Evolutionary conservation across 169 alveolate species (phyloP).

Genomic region (Babesia bovis): DNA sequence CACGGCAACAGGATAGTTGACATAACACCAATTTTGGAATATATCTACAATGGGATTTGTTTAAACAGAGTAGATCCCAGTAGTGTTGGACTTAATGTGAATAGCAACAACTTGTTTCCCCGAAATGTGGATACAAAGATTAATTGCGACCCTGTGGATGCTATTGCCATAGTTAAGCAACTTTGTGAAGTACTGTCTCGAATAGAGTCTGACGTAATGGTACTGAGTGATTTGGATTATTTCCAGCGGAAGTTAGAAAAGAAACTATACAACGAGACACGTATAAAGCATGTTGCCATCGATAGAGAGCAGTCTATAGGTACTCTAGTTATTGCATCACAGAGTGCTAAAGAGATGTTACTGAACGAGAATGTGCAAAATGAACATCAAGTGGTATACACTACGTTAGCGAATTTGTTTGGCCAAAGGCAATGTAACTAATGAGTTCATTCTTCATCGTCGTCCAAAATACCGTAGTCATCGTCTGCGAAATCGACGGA

Average conservation of each 20-base stretch:
- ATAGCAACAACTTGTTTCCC: too few species aligned
- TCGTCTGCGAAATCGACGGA: slow-evolving; percentile 75
- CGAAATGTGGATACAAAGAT: too few species aligned
- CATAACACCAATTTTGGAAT: not conserved
- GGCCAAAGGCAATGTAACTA: too few species aligned
- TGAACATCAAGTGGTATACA: too few species aligned
- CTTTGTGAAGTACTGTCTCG: not conserved
- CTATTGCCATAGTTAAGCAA: not conserved
- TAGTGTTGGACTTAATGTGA: too few species aligned
- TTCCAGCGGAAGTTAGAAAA: not conserved
- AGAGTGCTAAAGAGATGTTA: not conserved
- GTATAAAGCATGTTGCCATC: not conserved
- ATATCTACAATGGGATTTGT: not conserved
- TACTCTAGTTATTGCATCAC: not conserved
- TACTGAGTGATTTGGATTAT: not conserved
- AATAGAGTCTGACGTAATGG: slow-evolving; percentile 2
- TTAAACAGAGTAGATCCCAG: not conserved
- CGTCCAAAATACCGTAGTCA: slow-evolving; percentile 77
- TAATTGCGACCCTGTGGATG: not conserved
- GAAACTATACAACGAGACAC: not conserved
- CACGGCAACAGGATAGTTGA: not conserved
- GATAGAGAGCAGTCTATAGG: not conserved
- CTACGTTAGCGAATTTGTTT: too few species aligned
- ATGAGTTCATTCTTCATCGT: slow-evolving; percentile 36
- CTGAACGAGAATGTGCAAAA: too few species aligned